Base-by-base conservation (phyloP, 768 basidiomycete genomes). In the Xanthoconium stramineum region DNA sequence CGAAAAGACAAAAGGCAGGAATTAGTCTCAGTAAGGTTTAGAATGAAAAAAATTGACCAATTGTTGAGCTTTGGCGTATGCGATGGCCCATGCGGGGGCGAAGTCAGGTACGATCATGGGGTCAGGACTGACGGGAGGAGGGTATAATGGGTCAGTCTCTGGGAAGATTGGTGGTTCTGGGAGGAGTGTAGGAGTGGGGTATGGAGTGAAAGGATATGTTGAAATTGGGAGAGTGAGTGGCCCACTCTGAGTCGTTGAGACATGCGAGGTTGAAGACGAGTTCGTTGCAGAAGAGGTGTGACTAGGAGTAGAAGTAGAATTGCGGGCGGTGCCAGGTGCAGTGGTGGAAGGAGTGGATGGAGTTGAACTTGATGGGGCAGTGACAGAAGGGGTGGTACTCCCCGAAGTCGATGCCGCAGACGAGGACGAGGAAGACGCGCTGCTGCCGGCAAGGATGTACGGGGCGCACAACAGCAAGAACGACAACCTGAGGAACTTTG, bases 111-210 rank as follows among this genome's bases (percentile, higher is more conserved):
- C 67, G 17, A 78, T 33, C 1, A 24, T 50, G 29, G 72, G 71
- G 19, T 73, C 76, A 3, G 66, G 68, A 28, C 76, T 68, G 50
- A 82, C 82, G 0, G 81, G 70, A 0, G 88, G 88, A 2, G 87
- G 87, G 30, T 72, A 70, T 19, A 71, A 71, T 1, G 86, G 87
- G 57, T 84, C 79, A 5, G 78, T 77, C 11, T 73, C 70, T 11
- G 82, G 81, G 65, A 80, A 88, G 6, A 81, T 68, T 9, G 78
- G 78, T 0, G 81, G 75, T 48, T 82, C 70, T 8, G 88, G 77
- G 0, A 72, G 61, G 52, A 83, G 78, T 1, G 82, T 79, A 15
- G 88, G 85, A 14, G 80, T 75, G 2, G 87, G 84, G 75, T 80
- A 86, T 5, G 85, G 79, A 13, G 78, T 70, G 75, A 88, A 87